Evolutionary conservation across 306 rosid species (phyloP).

Genomic region (Hippophae tibetana): DNA sequence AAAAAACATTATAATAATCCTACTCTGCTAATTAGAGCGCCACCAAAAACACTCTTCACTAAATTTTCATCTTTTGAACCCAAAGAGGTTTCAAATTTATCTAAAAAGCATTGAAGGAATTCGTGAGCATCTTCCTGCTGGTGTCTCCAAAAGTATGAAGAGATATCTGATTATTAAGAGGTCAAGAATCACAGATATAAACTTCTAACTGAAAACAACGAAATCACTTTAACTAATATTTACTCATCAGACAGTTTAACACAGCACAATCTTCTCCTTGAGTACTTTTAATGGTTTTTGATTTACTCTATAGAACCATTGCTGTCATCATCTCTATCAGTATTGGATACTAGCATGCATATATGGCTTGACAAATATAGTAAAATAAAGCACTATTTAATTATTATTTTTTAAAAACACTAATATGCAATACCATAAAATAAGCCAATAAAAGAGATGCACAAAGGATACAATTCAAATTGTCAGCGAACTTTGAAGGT

Average conservation of each 20-base stretch:
- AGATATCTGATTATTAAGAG: constrained; percentile 33
- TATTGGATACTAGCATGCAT: too few relatives aligned
- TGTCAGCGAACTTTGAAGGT: constrained; percentile 47
- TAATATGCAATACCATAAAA: too few relatives aligned
- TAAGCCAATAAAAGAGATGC: not conserved
- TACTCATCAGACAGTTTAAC: too few relatives aligned
- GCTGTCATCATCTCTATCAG: too few relatives aligned
- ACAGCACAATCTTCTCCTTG: too few relatives aligned
- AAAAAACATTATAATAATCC: constrained; percentile 5
- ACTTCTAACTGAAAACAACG: too few relatives aligned
- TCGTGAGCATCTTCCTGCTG: constrained; percentile 98
- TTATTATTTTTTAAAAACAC: too few relatives aligned
- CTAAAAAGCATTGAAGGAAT: constrained; percentile 73
- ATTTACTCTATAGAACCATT: too few relatives aligned
- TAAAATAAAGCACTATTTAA: too few relatives aligned
- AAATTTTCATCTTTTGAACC: constrained; percentile 33
- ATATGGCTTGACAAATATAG: too few relatives aligned
- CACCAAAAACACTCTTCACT: constrained; percentile 69
- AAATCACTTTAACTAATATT: too few relatives aligned
- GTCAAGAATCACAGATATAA: constrained; percentile 39
- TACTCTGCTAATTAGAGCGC: constrained; percentile 71
- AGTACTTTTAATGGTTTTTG: too few relatives aligned
- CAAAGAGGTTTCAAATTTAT: constrained; percentile 39
- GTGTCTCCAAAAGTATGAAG: constrained; percentile 47
- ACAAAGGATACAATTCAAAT: constrained; percentile 73